Base-by-base conservation (phyloP, 2,329 filamentous ascomycete genomes). In the Diaporthe sp. region DNA sequence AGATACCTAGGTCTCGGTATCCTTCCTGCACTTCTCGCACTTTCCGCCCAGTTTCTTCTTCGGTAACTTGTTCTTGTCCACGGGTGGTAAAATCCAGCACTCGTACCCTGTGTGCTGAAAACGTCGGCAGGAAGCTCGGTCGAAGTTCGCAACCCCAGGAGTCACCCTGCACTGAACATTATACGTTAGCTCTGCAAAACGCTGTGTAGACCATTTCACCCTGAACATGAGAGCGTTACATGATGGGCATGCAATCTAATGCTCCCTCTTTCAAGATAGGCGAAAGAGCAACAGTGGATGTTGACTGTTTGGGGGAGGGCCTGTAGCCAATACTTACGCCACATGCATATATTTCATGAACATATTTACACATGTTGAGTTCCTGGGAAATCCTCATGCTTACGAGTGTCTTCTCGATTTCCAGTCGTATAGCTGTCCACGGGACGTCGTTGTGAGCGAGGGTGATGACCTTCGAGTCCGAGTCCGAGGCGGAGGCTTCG, bases 301-400 rank as follows among this genome's bases (percentile, higher is more conserved):
- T 22, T 28, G 30, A 35, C 9, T 7, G 19, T 15, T 35, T n/a
- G 17, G 38, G 12, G n/a, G 40, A n/a, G 35, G 4, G 2, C 9
- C 5, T 25, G 40, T 9, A 28, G 25, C 22, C 3, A 25, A 64
- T 30, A 58, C 73, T 72, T 47, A 74, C 73, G 57, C 57, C 67
- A n/a, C 73, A 74, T 33, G 58, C 57, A 17, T 57, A 33, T 4
- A 8, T 50, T 15, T 72, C 52, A 55, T 30, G 5, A 8, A 67
- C 50, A 19, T 52, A 74, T 13, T 15, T 17, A 42, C 67, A 72
- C 73, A 74, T 74, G 4, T 4, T 40, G 10, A 7, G 10, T 4
- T 33, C 25, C 19, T 9, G 1, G 0, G 6, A 22, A 0, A 2
- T 52, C 4, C 5, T 35, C 19, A n/a, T 22, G 0, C 17, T 17